These are phyloP conservation scores for Actinidia chinensis DNA, from an alignment of 179 eudicot genomes.

Conservation along the genomic window DNA sequence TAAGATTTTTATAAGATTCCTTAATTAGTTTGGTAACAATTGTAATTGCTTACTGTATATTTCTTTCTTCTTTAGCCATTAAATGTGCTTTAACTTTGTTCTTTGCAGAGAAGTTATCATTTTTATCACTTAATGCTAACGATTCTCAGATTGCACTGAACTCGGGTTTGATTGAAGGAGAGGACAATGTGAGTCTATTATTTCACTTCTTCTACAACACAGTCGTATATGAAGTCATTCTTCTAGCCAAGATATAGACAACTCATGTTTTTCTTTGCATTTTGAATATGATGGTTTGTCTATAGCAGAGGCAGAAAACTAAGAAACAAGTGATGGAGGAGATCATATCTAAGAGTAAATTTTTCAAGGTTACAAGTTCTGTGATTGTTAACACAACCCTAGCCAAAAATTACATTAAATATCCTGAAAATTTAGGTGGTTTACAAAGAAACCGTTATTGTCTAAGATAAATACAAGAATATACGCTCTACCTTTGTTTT, in stretches of 20 bases:
- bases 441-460: no score
- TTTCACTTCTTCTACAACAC: neutral
- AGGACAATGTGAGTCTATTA: conserved; percentile 55
- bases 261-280: conserved; percentile 7
- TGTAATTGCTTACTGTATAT: neutral
- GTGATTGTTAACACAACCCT: no score
- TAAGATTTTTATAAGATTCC: neutral
- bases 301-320: conserved; percentile 73
- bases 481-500: no score
- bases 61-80: neutral
- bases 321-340: conserved; percentile 89
- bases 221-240: neutral
- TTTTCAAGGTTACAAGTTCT: conserved; percentile 93
- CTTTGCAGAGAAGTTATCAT: conserved; percentile 41
- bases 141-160: conserved; percentile 27
- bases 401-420: no score
- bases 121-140: conserved; percentile 35
- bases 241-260: neutral
- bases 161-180: conserved; percentile 38
- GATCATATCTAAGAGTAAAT: conserved; percentile 82
- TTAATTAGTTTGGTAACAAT: neutral
- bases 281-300: conserved; percentile 6
- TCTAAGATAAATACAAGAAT: no score
- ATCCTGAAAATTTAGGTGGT: neutral
- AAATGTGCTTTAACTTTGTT: neutral